Base-by-base conservation (phyloP, 2,329 filamentous ascomycete genomes). In the Hypoxylon sp. region DNA sequence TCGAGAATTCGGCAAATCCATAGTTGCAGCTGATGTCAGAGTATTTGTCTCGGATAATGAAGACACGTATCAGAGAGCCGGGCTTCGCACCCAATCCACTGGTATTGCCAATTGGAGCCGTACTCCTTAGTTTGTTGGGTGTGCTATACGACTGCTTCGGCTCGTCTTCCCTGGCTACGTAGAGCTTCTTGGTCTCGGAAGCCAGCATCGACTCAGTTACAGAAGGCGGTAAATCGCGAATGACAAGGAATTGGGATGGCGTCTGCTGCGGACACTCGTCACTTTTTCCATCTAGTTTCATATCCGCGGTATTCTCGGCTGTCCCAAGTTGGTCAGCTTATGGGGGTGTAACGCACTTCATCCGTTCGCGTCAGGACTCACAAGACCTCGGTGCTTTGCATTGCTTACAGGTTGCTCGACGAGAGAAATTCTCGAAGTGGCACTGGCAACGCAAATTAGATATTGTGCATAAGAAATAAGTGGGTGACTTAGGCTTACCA, bases 1-100 rank as follows among this genome's bases (percentile, higher is more conserved):
- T 91, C 73, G 88, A 90, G 76, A 94, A 97, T 78, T 97, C 93
- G 0, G 90, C 93, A 79, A 97, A 97, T 0, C 93, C 93, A 74
- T 93, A 97, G 72, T 90, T 88, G 85, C 92, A 92, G 56, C 91
- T 93, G 67, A 92, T 90, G 60, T 93, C 87, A 3, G 86, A 91
- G 67, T 84, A 85, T 48, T 89, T 86, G 75, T 95, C 92, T 61
- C 93, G 88, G 74, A 96, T 90, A 27, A 97, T 81, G 67, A 96
- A 88, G 1, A 96, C 89, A 56, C 93, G 89, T 68, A 91, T 88
- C 7, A 97, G 81, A n/a, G 92, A 93, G 19, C 90, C 89, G 32
- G 91, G 89, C 62, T 86, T 88, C 3, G 93, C 93, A 42, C 93
- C 93, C 1, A 90, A 83, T 11, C 91, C 90, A 19, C 86, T 82